Percentiles rank a stretch among this genome's conserved stretches.
phyloP scores from a whole-genome alignment of 371 early-diverging fungal species.

The Mycotypha africana region DNA sequence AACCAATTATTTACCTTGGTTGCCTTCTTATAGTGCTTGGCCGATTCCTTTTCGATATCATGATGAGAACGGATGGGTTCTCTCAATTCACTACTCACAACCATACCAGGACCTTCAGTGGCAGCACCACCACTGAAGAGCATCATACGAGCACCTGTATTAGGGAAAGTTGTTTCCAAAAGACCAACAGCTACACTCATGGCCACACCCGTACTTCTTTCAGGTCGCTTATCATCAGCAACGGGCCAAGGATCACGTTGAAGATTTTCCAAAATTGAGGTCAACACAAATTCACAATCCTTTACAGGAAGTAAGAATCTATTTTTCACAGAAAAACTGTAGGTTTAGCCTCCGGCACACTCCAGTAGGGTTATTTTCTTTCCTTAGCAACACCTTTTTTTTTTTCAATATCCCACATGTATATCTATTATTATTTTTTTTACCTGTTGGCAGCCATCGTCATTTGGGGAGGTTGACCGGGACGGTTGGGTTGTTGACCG shows the following conservation, averaged over 20 bases:
- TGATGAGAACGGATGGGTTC: constrained; percentile 97
- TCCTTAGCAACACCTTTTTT: neutral
- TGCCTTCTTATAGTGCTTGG: constrained; percentile 91
- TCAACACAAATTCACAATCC: constrained; percentile 94
- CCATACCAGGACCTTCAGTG: constrained; percentile 98
- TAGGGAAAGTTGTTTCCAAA: constrained; percentile 91
- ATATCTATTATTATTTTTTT: constrained; percentile 10
- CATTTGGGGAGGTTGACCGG: constrained; percentile 54
- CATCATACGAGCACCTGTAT: constrained; percentile 94
- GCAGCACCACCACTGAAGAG: constrained; percentile 98
- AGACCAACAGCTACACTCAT: constrained; percentile 94
- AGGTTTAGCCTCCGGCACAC: too few relatives aligned
- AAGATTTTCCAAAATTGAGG: constrained; percentile 92
- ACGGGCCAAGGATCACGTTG: constrained; percentile 99
- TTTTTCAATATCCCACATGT: too few relatives aligned
- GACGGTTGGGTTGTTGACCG: constrained; percentile 50
- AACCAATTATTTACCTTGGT: constrained; percentile 55
- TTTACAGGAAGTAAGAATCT: constrained; percentile 88
- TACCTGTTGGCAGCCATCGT: constrained; percentile 58
- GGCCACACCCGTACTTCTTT: constrained; percentile 98
- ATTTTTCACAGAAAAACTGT: neutral
- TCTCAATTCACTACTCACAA: constrained; percentile 89
- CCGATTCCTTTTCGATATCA: constrained; percentile 94
- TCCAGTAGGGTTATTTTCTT: too few relatives aligned
- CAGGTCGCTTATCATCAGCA: constrained; percentile 87